Percentiles rank a stretch among this genome's conserved stretches.
These are phyloP conservation scores for Geopyxis carbonaria DNA, from an alignment of 495 filamentous ascomycete species.

Conservation along the genomic window DNA sequence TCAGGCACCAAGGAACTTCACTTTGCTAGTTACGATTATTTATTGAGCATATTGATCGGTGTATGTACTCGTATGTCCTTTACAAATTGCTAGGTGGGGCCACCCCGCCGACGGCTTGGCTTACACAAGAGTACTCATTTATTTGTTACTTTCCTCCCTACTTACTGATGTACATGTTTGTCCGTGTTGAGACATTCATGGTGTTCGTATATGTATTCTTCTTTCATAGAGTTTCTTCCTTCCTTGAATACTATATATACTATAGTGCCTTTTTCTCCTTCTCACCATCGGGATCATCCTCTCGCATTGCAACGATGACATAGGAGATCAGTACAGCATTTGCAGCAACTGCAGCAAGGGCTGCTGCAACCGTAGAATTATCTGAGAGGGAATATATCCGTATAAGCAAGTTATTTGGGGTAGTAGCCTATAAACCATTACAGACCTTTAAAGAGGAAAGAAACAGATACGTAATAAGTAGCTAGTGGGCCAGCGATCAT, in stretches of 20 bases:
- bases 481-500: constrained; percentile 77
- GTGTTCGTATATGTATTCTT: no score
- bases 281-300: constrained; percentile 56
- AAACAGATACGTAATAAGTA: constrained; percentile 67
- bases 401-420: constrained; percentile 3
- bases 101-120: no score
- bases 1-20: no score
- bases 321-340: constrained; percentile 86
- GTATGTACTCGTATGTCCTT: constrained; percentile 1
- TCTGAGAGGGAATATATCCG: constrained; percentile 35
- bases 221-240: no score
- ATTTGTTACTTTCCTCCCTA: no score
- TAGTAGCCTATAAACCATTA: not conserved
- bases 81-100: no score
- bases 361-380: constrained; percentile 74
- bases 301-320: constrained; percentile 76
- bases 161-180: no score
- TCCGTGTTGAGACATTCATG: no score
- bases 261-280: constrained; percentile 40
- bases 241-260: no score
- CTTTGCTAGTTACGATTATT: no score
- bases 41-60: not conserved
- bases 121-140: no score
- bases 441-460: constrained; percentile 48
- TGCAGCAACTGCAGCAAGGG: constrained; percentile 66